Base-by-base conservation (phyloP, 306 rosid species). In the Quercus glauca region DNA sequence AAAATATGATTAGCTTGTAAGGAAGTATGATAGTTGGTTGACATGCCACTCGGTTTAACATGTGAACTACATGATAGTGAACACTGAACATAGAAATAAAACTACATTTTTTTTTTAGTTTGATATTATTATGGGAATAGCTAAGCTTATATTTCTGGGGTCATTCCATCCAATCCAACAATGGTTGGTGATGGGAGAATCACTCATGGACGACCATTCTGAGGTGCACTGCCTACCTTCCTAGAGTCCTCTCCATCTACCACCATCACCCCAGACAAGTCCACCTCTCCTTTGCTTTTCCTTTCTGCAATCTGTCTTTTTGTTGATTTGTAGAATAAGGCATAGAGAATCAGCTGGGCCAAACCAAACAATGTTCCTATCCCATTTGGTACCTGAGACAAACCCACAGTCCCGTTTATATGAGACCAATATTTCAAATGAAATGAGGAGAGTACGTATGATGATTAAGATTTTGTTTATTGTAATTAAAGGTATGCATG, bases 381-480 rank as follows among this genome's bases (percentile, higher is more conserved):
- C 61, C 91, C 98, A 84, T 95, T 95, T 8, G 99, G 99, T 79
- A 91, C 76, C 99, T 95, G 92, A 79, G 2, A 77, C 52, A 49
- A 33, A 28, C 17, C 55, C 51, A 20, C 2, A 69, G 15, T 25
- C 76, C 56, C 74, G 72, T 73, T 21, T 18, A 73, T 3, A 28
- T 73, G 59, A 71, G 45, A 45, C 45, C 17, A 15, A 69, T 58
- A 12, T 49, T 49, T 49, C 53, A 13, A 49, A 13, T 12, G 15
- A 49, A 13, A 49, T 10, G 53, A 13, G 12, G 17, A 49, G 14
- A 49, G 17, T 13, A 11, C 17, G 17, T 1, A 10, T 3, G 5
- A 3, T 49, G 15, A 13, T 49, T 49, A 13, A 12, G 14, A 49
- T 49, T 49, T 12, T 49, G 17, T 11, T 49, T 49, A 12, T 49